These are phyloP conservation scores for Hanseniaspora mollemarum DNA, from an alignment of 805 yeast species.

Conservation along the genomic window DNA sequence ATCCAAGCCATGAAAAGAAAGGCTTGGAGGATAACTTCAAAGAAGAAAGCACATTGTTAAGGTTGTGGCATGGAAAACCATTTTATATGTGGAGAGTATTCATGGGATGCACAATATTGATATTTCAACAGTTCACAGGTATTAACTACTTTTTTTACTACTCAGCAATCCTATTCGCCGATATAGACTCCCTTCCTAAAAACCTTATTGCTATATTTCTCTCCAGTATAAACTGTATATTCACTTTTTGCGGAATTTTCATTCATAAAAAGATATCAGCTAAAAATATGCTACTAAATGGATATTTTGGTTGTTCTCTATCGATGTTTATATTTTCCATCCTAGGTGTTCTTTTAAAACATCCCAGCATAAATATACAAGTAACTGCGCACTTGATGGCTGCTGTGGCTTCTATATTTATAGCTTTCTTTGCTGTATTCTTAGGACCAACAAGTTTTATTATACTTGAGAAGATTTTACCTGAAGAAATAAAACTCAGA, in stretches of 20 bases:
- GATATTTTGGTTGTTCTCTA: slow-evolving; percentile 44
- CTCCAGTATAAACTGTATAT: slow-evolving; percentile 44
- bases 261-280: slow-evolving; percentile 47
- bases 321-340: slow-evolving; percentile 51
- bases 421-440: slow-evolving; percentile 56
- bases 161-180: slow-evolving; percentile 48
- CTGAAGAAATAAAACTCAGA: slow-evolving; percentile 43
- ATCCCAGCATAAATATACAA: slow-evolving; percentile 29
- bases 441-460: slow-evolving; percentile 65
- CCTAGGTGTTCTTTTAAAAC: slow-evolving; percentile 41
- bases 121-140: slow-evolving; percentile 53
- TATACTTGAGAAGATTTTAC: slow-evolving; percentile 55
- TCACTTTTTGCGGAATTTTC: slow-evolving; percentile 43
- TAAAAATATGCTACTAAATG: slow-evolving; percentile 38
- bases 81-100: slow-evolving; percentile 36
- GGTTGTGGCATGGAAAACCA: slow-evolving; percentile 4
- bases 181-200: slow-evolving; percentile 43
- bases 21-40: background rate
- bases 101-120: slow-evolving; percentile 49
- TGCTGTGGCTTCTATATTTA: slow-evolving; percentile 50
- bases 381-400: slow-evolving; percentile 51
- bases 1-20: background rate
- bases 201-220: slow-evolving; percentile 47
- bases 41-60: background rate
- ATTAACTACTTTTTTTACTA: slow-evolving; percentile 56